These are phyloP conservation scores for Spergularia marina DNA, from an alignment of 148 eudicot genomes.

Conservation along the genomic window DNA sequence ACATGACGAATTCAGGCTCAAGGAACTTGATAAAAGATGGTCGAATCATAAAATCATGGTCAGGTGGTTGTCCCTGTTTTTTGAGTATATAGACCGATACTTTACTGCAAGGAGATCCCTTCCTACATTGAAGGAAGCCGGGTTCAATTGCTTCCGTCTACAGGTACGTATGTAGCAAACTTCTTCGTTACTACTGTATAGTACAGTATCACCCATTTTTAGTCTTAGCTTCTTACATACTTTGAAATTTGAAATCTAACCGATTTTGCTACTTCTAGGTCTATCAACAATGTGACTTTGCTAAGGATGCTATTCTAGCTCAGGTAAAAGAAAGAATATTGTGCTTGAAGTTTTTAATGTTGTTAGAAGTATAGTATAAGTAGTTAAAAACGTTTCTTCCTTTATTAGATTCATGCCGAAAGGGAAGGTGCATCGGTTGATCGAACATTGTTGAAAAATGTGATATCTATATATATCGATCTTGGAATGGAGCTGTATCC, in stretches of 20 bases:
- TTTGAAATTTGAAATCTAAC: no score
- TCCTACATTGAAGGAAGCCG: constrained; percentile 34
- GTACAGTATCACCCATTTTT: no score
- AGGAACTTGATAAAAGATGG: constrained; percentile 41
- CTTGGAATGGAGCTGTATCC: constrained; percentile 55
- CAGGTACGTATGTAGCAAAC: constrained; percentile 26
- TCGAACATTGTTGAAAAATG: constrained; percentile 62
- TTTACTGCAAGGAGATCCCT: constrained; percentile 28
- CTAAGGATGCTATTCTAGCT: constrained; percentile 56
- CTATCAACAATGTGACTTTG: constrained; percentile 45
- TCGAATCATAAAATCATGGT: constrained; percentile 43
- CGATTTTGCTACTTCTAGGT: constrained; percentile 27
- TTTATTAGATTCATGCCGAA: constrained; percentile 58
- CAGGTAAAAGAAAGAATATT: constrained; percentile 35
- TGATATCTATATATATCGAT: constrained; percentile 52
- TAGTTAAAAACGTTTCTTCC: neutral
- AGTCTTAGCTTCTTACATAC: no score
- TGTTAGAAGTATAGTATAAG: neutral
- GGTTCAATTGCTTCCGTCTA: constrained; percentile 36
- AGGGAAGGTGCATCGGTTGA: constrained; percentile 73
- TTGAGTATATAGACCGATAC: constrained; percentile 41
- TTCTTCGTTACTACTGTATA: neutral
- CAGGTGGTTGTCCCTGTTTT: constrained; percentile 40
- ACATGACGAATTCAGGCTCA: constrained; percentile 43
- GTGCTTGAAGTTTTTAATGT: neutral